These are phyloP conservation scores for Pichia phayaonensis DNA, from an alignment of 805 yeast species.

Conservation along the genomic window DNA sequence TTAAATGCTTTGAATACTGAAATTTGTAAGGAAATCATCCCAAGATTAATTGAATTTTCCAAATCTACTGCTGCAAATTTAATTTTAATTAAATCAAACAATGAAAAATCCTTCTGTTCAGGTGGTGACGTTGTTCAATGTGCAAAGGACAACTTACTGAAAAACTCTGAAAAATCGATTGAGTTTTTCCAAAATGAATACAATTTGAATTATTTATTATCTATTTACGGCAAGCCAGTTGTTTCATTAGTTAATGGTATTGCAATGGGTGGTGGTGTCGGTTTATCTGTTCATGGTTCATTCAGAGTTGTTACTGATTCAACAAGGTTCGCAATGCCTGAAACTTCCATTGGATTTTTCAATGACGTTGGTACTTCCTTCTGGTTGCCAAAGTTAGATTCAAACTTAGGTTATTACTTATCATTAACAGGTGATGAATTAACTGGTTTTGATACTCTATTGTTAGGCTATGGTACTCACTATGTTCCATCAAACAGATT, in stretches of 20 bases:
- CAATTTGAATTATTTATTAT: slow-evolving; percentile 66
- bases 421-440: slow-evolving; percentile 82
- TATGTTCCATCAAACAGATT: slow-evolving; percentile 65
- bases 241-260: slow-evolving; percentile 86
- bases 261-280: slow-evolving; percentile 98
- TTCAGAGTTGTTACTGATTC: slow-evolving; percentile 90
- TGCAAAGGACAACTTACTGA: slow-evolving; percentile 49
- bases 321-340: slow-evolving; percentile 95
- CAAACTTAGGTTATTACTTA: slow-evolving; percentile 74
- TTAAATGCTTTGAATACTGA: slow-evolving; percentile 75
- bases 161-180: slow-evolving; percentile 40
- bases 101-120: slow-evolving; percentile 79
- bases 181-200: slow-evolving; percentile 77
- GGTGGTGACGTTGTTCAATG: slow-evolving; percentile 93
- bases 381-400: slow-evolving; percentile 76
- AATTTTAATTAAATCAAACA: slow-evolving; percentile 57
- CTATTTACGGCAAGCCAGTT: slow-evolving; percentile 81
- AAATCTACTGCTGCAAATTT: slow-evolving; percentile 59
- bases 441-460: slow-evolving; percentile 71
- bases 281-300: slow-evolving; percentile 82
- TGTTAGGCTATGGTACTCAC: slow-evolving; percentile 86
- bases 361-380: slow-evolving; percentile 95
- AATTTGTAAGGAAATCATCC: slow-evolving; percentile 67
- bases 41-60: slow-evolving; percentile 69
- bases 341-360: slow-evolving; percentile 91